Evolutionary conservation across 2,329 filamentous ascomycete genomes (phyloP).

Genomic region (Sporothrix mexicana): DNA sequence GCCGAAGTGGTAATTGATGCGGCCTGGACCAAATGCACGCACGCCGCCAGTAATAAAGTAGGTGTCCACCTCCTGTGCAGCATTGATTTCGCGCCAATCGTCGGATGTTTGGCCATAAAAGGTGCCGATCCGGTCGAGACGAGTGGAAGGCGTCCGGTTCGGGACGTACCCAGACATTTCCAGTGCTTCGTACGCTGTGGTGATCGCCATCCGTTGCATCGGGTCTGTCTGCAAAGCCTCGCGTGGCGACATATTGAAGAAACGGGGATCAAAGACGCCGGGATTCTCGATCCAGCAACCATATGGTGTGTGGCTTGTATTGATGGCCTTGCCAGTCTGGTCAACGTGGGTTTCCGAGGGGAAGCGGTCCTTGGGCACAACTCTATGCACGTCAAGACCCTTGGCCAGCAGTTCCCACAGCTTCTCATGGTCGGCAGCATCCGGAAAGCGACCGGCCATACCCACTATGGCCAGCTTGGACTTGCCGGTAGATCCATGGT

Average conservation of each 20-base stretch:
- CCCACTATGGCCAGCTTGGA: constrained; percentile 85
- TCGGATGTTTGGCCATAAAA: constrained; percentile 79
- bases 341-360: constrained; percentile 74
- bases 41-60: constrained; percentile 55
- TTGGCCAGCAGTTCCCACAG: constrained; percentile 78
- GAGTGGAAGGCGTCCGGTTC: constrained; percentile 74
- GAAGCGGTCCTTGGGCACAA: constrained; percentile 72
- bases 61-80: constrained; percentile 70
- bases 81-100: constrained; percentile 78
- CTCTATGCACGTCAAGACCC: constrained; percentile 74
- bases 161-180: constrained; percentile 81
- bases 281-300: constrained; percentile 78
- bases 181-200: constrained; percentile 79
- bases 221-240: constrained; percentile 77
- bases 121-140: constrained; percentile 67
- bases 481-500: constrained; percentile 55
- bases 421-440: constrained; percentile 71
- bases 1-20: constrained; percentile 79
- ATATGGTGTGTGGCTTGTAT: constrained; percentile 77
- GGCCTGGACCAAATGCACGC: constrained; percentile 55
- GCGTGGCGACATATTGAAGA: constrained; percentile 88
- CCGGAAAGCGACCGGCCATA: constrained; percentile 78
- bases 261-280: constrained; percentile 76
- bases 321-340: constrained; percentile 72
- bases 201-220: constrained; percentile 76